Evolutionary conservation across 768 basidiomycete species (phyloP).

Genomic region (Tricholoma terreum): DNA sequence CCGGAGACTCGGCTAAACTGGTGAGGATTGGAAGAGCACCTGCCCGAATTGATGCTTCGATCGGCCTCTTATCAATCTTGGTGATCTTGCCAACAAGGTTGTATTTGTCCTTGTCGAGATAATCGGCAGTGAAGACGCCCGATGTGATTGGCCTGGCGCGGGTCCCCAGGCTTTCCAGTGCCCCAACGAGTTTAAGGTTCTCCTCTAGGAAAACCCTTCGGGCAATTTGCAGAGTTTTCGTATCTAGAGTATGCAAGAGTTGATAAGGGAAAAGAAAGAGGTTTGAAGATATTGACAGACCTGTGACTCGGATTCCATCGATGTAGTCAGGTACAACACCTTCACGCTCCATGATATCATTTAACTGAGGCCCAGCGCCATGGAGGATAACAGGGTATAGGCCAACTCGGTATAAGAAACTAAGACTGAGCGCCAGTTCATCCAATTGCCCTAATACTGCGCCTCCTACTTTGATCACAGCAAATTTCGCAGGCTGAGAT

Average conservation of each 20-base stretch:
- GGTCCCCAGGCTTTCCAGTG: constrained; percentile 92
- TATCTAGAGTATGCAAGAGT: constrained; percentile 47
- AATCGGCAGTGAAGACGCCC: constrained; percentile 96
- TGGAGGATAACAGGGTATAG: constrained; percentile 98
- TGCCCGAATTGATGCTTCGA: constrained; percentile 95
- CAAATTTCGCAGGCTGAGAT: constrained; percentile 90
- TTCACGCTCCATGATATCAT: constrained; percentile 88
- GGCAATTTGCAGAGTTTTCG: constrained; percentile 91
- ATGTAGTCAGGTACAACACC: constrained; percentile 96
- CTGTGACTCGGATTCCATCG: constrained; percentile 96
- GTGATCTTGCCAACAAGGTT: constrained; percentile 95
- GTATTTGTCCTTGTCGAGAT: constrained; percentile 93
- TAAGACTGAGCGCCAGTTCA: constrained; percentile 91
- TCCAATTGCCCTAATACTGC: constrained; percentile 91
- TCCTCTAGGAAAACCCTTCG: constrained; percentile 97
- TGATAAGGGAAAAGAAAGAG: neutral
- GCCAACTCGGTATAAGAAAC: constrained; percentile 95
- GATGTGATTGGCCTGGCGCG: constrained; percentile 97
- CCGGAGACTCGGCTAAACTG: constrained; percentile 87
- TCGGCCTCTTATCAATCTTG: constrained; percentile 90
- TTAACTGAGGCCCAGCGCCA: constrained; percentile 94
- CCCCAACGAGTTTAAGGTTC: constrained; percentile 91
- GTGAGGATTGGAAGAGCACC: constrained; percentile 96
- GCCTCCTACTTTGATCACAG: constrained; percentile 97
- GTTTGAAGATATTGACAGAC: constrained; percentile 40